Percentiles rank a stretch among this genome's conserved stretches.
Conservation (phyloP, 345 rosid genomes). For the Gossypium ekmanianum region DNA sequence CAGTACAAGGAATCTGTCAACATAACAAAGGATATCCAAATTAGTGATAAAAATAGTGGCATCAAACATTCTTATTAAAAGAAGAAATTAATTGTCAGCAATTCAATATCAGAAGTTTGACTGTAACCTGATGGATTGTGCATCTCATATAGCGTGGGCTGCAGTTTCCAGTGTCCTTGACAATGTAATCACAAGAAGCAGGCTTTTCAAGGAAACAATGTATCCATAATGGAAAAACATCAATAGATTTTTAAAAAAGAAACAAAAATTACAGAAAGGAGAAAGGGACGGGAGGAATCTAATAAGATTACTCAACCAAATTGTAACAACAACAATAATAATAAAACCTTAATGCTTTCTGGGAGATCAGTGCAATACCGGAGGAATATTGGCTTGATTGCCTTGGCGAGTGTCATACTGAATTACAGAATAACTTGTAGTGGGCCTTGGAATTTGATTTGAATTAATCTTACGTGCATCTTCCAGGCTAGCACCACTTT, state of each 20-base stretch:
- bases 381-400: constrained; percentile 88
- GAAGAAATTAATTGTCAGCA: constrained; percentile 7
- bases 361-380: constrained; percentile 41
- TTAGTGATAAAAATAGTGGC: background rate
- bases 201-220: constrained; percentile 52
- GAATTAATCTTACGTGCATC: constrained; percentile 79
- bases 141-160: constrained; percentile 99
- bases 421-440: constrained; percentile 55
- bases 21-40: background rate
- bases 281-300: background rate
- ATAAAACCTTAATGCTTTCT: background rate
- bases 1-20: constrained; percentile 88
- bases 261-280: constrained; percentile 9
- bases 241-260: background rate
- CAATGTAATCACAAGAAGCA: constrained; percentile 83
- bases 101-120: constrained; percentile 17
- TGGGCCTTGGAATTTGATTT: constrained; percentile 89
- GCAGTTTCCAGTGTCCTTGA: constrained; percentile 85
- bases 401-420: constrained; percentile 78
- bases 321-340: background rate
- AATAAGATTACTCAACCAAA: background rate
- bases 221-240: background rate
- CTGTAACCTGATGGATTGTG: constrained; percentile 82
- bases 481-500: constrained; percentile 57
- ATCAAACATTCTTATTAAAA: constrained; percentile 4